phyloP scores from a whole-genome alignment of 495 filamentous ascomycete genomes.

The Talaromyces borbonicus region DNA sequence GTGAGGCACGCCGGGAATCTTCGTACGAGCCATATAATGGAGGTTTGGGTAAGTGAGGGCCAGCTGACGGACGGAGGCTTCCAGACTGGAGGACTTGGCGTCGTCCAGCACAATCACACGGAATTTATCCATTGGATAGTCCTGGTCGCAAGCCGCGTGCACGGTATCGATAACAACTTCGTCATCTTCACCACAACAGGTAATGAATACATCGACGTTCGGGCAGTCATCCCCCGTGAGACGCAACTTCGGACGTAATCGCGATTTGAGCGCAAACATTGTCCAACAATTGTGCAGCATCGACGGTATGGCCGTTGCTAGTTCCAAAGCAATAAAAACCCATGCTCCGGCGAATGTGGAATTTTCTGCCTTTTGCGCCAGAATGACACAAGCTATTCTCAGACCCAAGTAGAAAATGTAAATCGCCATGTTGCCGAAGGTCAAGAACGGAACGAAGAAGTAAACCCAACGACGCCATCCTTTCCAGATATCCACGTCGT shows the following conservation, averaged over 20 bases:
- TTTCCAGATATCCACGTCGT: slow-evolving; percentile 33
- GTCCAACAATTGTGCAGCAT: slow-evolving; percentile 35
- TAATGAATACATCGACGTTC: slow-evolving; percentile 42
- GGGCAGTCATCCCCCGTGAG: slow-evolving; percentile 34
- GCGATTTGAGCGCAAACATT: slow-evolving; percentile 30
- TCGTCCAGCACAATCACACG: slow-evolving; percentile 46
- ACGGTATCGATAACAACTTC: slow-evolving; percentile 46
- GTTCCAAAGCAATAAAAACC: slow-evolving; percentile 32
- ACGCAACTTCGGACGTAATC: slow-evolving; percentile 29
- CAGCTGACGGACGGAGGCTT: slow-evolving; percentile 19
- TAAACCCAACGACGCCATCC: slow-evolving; percentile 32
- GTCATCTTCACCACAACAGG: slow-evolving; percentile 41
- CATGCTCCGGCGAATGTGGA: slow-evolving; percentile 24
- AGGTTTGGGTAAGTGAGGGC: slow-evolving; percentile 26
- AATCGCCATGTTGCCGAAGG: slow-evolving; percentile 23
- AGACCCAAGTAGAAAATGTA: slow-evolving; percentile 32
- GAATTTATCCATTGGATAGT: slow-evolving; percentile 41
- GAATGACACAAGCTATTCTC: slow-evolving; percentile 29
- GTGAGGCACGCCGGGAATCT: slow-evolving; percentile 36
- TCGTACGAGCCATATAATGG: slow-evolving; percentile 37
- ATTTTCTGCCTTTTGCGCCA: slow-evolving; percentile 21
- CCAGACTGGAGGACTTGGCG: slow-evolving; percentile 25
- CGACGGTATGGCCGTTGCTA: slow-evolving; percentile 27
- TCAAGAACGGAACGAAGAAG: slow-evolving; percentile 25
- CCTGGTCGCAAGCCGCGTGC: slow-evolving; percentile 33